These are phyloP conservation scores for Diplodia seriata DNA, from an alignment of 2,329 filamentous ascomycete genomes.

Conservation along the genomic window DNA sequence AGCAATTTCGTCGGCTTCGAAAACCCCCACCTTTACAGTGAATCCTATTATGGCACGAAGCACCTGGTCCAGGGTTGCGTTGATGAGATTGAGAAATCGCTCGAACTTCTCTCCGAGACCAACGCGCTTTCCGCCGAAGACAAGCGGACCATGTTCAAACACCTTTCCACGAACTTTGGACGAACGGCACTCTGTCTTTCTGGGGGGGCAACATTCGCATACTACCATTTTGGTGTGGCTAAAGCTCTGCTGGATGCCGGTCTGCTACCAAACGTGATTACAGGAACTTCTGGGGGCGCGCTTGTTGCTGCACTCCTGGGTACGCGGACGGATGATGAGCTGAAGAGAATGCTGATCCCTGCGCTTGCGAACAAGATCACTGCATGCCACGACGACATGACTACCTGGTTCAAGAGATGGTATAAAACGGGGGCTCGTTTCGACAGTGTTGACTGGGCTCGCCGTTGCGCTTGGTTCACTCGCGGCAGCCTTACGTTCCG, in stretches of 20 bases:
- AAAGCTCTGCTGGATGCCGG: slow-evolving; percentile 87
- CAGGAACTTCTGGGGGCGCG: slow-evolving; percentile 92
- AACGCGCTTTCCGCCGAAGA: slow-evolving; percentile 71
- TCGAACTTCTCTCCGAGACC: slow-evolving; percentile 73
- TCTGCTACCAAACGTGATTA: slow-evolving; percentile 90
- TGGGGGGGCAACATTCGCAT: slow-evolving; percentile 92
- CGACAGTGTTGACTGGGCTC: slow-evolving; percentile 91
- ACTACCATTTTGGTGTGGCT: slow-evolving; percentile 94
- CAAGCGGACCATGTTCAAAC: slow-evolving; percentile 84
- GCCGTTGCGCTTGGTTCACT: slow-evolving; percentile 85
- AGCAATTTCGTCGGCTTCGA: slow-evolving; percentile 97
- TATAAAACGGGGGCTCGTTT: slow-evolving; percentile 93
- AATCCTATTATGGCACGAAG: slow-evolving; percentile 98
- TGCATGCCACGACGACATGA: slow-evolving; percentile 79
- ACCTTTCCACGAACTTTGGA: slow-evolving; percentile 88
- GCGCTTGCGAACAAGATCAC: slow-evolving; percentile 84
- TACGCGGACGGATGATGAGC: slow-evolving; percentile 89
- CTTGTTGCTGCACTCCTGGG: slow-evolving; percentile 86
- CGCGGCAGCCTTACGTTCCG: slow-evolving; percentile 90
- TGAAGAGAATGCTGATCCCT: slow-evolving; percentile 83
- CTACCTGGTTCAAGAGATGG: slow-evolving; percentile 82
- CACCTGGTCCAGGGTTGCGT: slow-evolving; percentile 88
- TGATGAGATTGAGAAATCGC: slow-evolving; percentile 76
- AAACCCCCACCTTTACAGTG: slow-evolving; percentile 91
- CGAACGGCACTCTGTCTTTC: slow-evolving; percentile 92